Evolutionary conservation across 129 eudicot species (phyloP).

Genomic region (Escallonia herrerae): DNA sequence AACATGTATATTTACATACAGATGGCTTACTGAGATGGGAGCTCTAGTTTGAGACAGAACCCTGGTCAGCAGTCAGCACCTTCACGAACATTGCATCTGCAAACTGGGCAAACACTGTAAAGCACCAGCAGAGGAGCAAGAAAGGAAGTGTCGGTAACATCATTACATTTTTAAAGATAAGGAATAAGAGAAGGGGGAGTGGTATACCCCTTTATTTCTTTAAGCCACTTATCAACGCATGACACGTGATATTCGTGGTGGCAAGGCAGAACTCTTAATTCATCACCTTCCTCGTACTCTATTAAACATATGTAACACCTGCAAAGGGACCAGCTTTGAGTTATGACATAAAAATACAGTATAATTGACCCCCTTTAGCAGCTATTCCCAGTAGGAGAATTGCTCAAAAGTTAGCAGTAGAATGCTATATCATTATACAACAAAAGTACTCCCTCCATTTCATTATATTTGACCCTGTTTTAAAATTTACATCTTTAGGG

Average conservation of each 20-base stretch:
- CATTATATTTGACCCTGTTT: no score
- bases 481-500: no score
- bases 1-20: constrained; percentile 12
- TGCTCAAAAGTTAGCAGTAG: no score
- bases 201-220: constrained; percentile 69
- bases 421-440: no score
- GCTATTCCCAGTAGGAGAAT: no score
- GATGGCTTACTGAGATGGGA: constrained; percentile 21
- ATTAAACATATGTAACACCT: constrained; percentile 70
- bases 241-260: constrained; percentile 55
- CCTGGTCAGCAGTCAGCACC: constrained; percentile 2
- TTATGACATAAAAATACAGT: neutral
- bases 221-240: constrained; percentile 75
- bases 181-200: neutral
- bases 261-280: constrained; percentile 67
- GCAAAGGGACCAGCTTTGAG: neutral
- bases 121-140: constrained; percentile 4
- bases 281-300: constrained; percentile 70
- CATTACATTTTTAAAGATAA: neutral
- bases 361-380: neutral
- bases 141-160: neutral
- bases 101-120: constrained; percentile 59
- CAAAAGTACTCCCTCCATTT: no score
- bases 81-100: constrained; percentile 63
- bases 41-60: constrained; percentile 28